Conservation (phyloP, 2,329 filamentous ascomycete species). For the Endothia cerciana region DNA sequence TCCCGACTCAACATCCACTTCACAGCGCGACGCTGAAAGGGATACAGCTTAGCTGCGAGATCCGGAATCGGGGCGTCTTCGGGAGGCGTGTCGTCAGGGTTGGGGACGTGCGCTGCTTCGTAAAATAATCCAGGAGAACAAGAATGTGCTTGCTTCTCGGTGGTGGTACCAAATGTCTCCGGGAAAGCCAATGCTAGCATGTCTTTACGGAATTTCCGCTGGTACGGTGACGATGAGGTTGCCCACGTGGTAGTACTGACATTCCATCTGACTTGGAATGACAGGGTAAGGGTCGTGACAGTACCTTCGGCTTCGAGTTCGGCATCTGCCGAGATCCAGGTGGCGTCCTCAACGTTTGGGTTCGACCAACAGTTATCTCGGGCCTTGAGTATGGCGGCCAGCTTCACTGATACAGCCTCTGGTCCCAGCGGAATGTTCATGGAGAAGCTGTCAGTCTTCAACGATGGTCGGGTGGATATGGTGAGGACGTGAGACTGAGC, state of each 20-base stretch:
- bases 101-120: conserved; percentile 66
- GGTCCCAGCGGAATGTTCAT: conserved; percentile 20
- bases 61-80: conserved; percentile 47
- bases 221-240: conserved; percentile 3
- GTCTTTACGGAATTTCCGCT: conserved; percentile 26
- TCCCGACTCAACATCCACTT: conserved; percentile 73
- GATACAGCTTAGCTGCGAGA: conserved; percentile 61
- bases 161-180: neutral
- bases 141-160: conserved; percentile 15
- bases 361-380: conserved; percentile 21
- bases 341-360: conserved; percentile 22
- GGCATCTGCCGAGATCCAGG: conserved; percentile 28
- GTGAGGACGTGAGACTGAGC: conserved; percentile 20
- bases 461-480: conserved; percentile 19
- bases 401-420: conserved; percentile 13
- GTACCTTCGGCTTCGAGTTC: neutral
- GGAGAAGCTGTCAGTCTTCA: conserved; percentile 8
- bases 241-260: conserved; percentile 25
- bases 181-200: conserved; percentile 32
- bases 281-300: conserved; percentile 20
- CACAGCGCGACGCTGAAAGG: conserved; percentile 72
- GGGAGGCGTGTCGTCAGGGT: conserved; percentile 44
- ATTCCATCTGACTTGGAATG: conserved; percentile 38
- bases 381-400: conserved; percentile 4
- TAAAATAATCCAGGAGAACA: conserved; percentile 67